Evolutionary conservation across 345 rosid species (phyloP).

Genomic region (Eucalyptus sp.): DNA sequence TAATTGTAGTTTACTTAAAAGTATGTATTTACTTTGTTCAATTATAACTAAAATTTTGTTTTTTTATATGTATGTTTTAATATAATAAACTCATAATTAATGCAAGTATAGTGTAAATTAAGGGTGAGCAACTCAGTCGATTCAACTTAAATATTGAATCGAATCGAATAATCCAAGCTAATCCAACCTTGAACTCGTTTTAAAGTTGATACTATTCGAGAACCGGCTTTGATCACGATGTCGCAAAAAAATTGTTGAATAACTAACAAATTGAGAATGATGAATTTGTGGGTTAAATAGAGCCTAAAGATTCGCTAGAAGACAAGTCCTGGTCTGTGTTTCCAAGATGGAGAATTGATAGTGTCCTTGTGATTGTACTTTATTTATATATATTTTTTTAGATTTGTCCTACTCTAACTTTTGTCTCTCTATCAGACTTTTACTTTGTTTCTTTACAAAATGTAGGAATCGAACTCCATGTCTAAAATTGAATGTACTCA

Average conservation of each 20-base stretch:
- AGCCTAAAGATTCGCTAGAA: background rate
- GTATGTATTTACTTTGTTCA: background rate
- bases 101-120: background rate
- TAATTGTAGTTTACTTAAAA: background rate
- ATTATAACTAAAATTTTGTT: background rate
- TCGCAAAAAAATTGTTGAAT: no score
- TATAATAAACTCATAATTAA: no score
- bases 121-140: background rate
- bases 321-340: background rate
- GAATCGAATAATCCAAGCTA: background rate
- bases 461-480: no score
- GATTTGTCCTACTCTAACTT: no score
- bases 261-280: background rate
- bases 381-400: no score
- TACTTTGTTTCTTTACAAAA: no score
- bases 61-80: background rate
- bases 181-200: background rate
- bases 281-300: background rate
- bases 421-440: no score
- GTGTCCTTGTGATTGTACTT: background rate
- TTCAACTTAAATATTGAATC: background rate
- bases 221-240: background rate
- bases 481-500: no score
- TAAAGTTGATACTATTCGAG: background rate
- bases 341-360: background rate